Conservation (phyloP, 2,329 filamentous ascomycete species). For the Nemania abortiva region DNA sequence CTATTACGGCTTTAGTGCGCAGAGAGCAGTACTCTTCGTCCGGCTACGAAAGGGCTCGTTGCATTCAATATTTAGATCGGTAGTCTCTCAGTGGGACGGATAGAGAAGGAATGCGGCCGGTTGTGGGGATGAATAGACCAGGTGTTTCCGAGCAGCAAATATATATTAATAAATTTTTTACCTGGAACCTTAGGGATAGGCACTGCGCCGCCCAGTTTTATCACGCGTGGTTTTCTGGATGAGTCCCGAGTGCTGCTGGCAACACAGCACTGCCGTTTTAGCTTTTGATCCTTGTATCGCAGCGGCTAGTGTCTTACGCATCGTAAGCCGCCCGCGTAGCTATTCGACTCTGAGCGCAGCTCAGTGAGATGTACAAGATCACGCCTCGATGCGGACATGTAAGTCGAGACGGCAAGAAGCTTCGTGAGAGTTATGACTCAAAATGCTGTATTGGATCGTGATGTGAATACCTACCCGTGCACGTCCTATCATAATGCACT, state of each 20-base stretch:
- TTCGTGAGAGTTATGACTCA: conserved; percentile 7
- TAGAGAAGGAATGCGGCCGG: conserved; percentile 25
- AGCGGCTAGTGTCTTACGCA: not conserved
- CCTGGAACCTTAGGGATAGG: not conserved
- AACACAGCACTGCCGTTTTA: conserved; percentile 9
- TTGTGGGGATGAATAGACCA: conserved; percentile 38
- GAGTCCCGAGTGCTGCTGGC: not conserved
- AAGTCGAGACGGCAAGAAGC: not conserved
- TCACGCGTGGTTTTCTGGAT: not conserved
- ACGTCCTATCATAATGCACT: conserved; percentile 14
- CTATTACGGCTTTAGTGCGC: conserved; percentile 9
- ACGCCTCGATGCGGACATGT: no score
- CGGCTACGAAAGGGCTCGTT: conserved; percentile 33
- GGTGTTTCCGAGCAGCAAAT: conserved; percentile 33
- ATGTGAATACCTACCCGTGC: not conserved
- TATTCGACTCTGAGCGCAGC: no score
- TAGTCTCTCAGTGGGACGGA: conserved; percentile 39
- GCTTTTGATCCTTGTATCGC: not conserved
- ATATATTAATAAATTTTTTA: conserved; percentile 41
- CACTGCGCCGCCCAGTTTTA: not conserved
- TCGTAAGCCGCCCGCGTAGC: not conserved
- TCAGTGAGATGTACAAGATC: not conserved
- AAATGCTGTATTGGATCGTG: conserved; percentile 1
- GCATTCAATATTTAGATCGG: conserved; percentile 34
- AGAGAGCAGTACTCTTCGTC: conserved; percentile 29